phyloP scores from a whole-genome alignment of 164 flowering plant genomes.

The Umbilicus rupestris region DNA sequence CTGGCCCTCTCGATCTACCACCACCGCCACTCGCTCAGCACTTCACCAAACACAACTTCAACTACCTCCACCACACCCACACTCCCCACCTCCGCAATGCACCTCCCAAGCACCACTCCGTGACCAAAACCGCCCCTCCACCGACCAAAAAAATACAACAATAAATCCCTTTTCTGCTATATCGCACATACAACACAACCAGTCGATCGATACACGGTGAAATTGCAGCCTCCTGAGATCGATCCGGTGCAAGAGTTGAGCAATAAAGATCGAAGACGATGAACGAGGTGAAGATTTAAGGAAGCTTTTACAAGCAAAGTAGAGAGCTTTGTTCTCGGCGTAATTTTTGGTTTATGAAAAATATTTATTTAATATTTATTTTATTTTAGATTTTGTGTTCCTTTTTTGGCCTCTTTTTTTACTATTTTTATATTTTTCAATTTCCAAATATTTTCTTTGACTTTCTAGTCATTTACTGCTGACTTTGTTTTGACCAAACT shows the following conservation, averaged over 20 bases:
- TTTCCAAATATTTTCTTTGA: neutral
- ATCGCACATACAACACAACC: neutral
- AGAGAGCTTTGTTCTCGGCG: neutral
- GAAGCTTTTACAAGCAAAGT: conserved; percentile 3
- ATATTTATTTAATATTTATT: neutral
- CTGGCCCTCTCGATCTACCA: neutral
- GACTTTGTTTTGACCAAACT: neutral
- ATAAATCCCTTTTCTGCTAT: neutral
- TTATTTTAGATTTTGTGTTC: neutral
- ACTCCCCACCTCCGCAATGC: neutral
- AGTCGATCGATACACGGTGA: neutral
- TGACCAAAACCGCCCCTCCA: conserved; percentile 1
- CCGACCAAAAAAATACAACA: neutral
- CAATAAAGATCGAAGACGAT: neutral
- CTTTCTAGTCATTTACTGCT: neutral
- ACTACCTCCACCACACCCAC: neutral
- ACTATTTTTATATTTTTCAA: neutral
- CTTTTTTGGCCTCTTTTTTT: neutral
- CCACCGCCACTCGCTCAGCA: neutral
- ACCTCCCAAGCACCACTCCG: neutral
- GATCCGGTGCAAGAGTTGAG: neutral
- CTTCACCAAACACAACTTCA: neutral
- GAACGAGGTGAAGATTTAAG: neutral
- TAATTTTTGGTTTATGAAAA: neutral
- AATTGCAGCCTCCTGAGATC: neutral